These are phyloP conservation scores for Agapanthus africanus DNA, from an alignment of 106 monocot genomes.

Conservation along the genomic window DNA sequence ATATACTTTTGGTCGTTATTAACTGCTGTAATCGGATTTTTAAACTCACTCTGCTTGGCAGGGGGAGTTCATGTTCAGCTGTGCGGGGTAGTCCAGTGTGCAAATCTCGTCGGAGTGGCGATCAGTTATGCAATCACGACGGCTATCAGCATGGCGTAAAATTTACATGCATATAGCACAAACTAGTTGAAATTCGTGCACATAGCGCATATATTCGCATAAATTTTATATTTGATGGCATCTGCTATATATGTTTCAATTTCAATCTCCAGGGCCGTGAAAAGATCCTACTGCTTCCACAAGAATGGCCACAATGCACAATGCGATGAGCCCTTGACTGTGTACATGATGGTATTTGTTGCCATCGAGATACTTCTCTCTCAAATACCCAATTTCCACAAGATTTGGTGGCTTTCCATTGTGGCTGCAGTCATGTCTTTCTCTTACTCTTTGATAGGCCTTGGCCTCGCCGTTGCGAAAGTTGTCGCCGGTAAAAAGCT, in stretches of 20 bases:
- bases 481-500: slow-evolving; percentile 57
- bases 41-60: neutral
- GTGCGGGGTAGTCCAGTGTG: slow-evolving; percentile 64
- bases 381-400: slow-evolving; percentile 66
- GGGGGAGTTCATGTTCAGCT: slow-evolving; percentile 36
- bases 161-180: neutral
- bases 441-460: slow-evolving; percentile 59
- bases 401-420: slow-evolving; percentile 73
- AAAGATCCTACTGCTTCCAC: slow-evolving; percentile 67
- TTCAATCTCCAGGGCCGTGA: slow-evolving; percentile 43
- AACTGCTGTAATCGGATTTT: too few relatives aligned
- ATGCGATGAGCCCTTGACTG: slow-evolving; percentile 31
- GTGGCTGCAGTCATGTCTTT: slow-evolving; percentile 72
- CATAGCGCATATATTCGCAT: neutral
- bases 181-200: neutral
- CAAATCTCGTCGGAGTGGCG: slow-evolving; percentile 64
- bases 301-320: slow-evolving; percentile 44
- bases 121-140: slow-evolving; percentile 83
- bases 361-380: slow-evolving; percentile 46
- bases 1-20: too few relatives aligned
- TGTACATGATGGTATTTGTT: slow-evolving; percentile 54
- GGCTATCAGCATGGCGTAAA: slow-evolving; percentile 90
- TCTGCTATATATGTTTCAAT: neutral
- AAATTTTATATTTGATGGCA: neutral
- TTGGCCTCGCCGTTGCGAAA: slow-evolving; percentile 69